Conservation (phyloP, 257 asterid species). For the Nicotiana benthamiana region DNA sequence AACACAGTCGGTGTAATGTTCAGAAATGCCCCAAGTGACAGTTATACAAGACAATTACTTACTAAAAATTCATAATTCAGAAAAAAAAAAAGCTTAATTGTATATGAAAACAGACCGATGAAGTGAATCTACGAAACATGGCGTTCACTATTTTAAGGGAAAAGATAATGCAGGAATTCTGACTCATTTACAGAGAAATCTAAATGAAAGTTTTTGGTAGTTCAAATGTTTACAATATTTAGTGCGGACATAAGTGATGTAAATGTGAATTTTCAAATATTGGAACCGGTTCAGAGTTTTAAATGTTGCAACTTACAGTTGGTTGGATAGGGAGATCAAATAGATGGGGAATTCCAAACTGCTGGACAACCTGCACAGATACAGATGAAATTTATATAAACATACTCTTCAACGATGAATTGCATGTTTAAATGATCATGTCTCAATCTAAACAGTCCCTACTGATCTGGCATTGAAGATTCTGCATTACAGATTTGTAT, state of each 20-base stretch:
- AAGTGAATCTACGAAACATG: background rate
- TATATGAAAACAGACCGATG: background rate
- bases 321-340: slow-evolving; percentile 98
- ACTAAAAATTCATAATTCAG: background rate
- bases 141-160: background rate
- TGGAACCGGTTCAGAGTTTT: background rate
- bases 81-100: too few relatives aligned
- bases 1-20: background rate
- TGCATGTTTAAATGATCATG: background rate
- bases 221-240: background rate
- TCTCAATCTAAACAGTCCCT: background rate
- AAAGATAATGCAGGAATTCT: background rate
- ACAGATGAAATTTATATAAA: background rate
- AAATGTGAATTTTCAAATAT: background rate
- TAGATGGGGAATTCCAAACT: slow-evolving; percentile 91
- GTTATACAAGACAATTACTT: background rate
- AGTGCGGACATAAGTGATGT: too few relatives aligned
- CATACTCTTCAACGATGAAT: background rate
- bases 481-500: background rate
- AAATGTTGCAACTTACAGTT: slow-evolving; percentile 49
- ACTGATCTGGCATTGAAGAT: background rate
- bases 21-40: background rate
- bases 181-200: background rate
- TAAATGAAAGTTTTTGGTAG: background rate
- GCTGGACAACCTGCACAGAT: slow-evolving; percentile 81